Evolutionary conservation across 805 yeast species (phyloP), one percentile per base, ranked within the genome.

Genomic region (Metschnikowia matae): DNA sequence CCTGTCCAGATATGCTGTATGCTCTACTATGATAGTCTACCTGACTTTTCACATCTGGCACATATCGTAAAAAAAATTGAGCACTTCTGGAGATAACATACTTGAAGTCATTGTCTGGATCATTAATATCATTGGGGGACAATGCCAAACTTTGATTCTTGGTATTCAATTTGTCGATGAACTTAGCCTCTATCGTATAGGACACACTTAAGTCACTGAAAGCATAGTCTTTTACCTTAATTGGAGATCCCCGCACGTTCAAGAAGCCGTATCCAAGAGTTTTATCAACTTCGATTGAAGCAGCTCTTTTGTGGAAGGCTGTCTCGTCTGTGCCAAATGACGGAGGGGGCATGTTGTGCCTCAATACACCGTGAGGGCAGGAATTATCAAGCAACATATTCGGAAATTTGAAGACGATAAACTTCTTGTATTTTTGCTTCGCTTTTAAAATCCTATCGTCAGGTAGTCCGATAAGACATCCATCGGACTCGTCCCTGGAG

Each of bases 381-480:
- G 75, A 64, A 20, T 75, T 74, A 57, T 82, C 86, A 38, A 82
- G 63, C 26, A 80, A 61, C 54, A 75, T 75, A 36, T 73, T 66
- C 1, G 87, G 87, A 46, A 82, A 73, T 60, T 75, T 80, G 63
- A 82, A 82, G 39, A 79, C 77, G 62, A 82, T 80, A 54, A 74
- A 80, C 59, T 82, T 82, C 58, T 81, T 81, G 57, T 82, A 81
- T 54, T 70, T 76, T 8, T 68, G 66, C 29, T 72, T 62, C 2
- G 85, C 83, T 48, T 70, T 70, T 35, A 82, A 63, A 0, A 77
- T 64, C 55, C 86, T 62, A 48, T 72, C 74, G 54, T 74, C 65
- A 7, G 78, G 79, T 17, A 82, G 61, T 0, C 85, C 86, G 42
- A 81, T 54, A 15, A 60, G 48, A n/a, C 74, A 66, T 3, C 79